Evolutionary conservation across 148 eudicot species (phyloP).

Genomic region (Cornus suecica): DNA sequence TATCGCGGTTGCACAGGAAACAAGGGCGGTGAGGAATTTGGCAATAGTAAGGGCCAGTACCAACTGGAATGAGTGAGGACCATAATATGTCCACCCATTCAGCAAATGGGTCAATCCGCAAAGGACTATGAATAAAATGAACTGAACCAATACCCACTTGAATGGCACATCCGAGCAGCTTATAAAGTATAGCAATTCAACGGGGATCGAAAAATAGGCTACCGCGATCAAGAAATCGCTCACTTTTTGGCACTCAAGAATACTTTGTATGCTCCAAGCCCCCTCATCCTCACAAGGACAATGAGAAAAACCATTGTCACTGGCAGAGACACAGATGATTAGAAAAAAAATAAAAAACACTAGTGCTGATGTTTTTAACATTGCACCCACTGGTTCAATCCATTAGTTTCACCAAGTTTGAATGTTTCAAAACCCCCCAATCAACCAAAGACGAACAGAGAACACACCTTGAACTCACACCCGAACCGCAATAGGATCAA

Average conservation of each 20-base stretch:
- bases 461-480: neutral
- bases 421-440: neutral
- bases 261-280: conserved; percentile 64
- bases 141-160: conserved; percentile 85
- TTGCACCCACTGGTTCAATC: conserved; percentile 19
- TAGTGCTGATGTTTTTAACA: conserved; percentile 41
- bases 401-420: conserved; percentile 5
- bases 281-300: conserved; percentile 82
- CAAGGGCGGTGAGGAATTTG: conserved; percentile 78
- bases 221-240: conserved; percentile 89
- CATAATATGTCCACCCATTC: conserved; percentile 83
- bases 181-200: conserved; percentile 86
- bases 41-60: conserved; percentile 69
- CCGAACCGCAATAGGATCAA: neutral
- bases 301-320: conserved; percentile 32
- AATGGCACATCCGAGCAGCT: conserved; percentile 87
- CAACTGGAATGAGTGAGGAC: conserved; percentile 73
- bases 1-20: conserved; percentile 85
- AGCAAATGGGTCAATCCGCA: conserved; percentile 96
- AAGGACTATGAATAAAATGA: conserved; percentile 84
- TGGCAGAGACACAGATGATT: conserved; percentile 36
- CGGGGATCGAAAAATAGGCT: conserved; percentile 87
- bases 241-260: conserved; percentile 73
- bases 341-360: conserved; percentile 32
- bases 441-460: neutral